A percentile compares a stretch with the other conserved stretches of the same genome.
Evolutionary conservation across 345 rosid genomes (phyloP).

Genomic region (Citrus sinensis): DNA sequence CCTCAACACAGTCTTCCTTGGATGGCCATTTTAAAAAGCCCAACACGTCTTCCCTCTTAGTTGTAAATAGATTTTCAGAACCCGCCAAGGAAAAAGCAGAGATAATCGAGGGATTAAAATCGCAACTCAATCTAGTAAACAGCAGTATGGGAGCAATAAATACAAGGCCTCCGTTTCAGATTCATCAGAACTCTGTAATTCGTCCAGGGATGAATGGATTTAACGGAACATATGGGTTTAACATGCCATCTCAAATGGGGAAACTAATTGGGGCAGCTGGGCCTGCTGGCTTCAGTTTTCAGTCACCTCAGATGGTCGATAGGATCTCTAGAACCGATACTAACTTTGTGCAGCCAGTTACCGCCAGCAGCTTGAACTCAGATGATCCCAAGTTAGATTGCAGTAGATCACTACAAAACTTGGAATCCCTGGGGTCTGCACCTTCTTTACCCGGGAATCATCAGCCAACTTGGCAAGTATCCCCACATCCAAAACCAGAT

Average conservation of each 20-base stretch:
- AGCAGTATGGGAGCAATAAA: constrained; percentile 18
- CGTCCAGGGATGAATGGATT: constrained; percentile 41
- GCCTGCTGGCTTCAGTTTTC: constrained; percentile 30
- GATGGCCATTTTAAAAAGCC: constrained; percentile 16
- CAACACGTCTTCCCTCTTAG: constrained; percentile 14
- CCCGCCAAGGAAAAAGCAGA: constrained; percentile 20
- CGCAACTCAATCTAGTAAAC: constrained; percentile 10
- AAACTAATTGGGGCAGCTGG: constrained; percentile 25
- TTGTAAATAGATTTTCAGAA: constrained; percentile 23
- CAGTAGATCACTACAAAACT: constrained; percentile 9
- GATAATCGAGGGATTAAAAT: constrained; percentile 19
- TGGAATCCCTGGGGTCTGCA: constrained; percentile 7
- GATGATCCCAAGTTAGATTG: constrained; percentile 22
- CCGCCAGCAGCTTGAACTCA: constrained; percentile 6
- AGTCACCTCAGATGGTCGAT: constrained; percentile 26
- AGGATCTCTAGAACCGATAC: constrained; percentile 18
- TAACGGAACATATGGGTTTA: constrained; percentile 33
- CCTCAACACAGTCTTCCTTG: constrained; percentile 11
- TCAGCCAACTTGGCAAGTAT: constrained; percentile 18
- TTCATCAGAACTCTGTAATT: constrained; percentile 16
- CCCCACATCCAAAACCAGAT: constrained; percentile 20
- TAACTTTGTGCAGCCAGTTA: constrained; percentile 18
- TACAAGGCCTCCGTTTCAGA: constrained; percentile 28
- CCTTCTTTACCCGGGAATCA: constrained; percentile 9
- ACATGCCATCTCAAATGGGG: constrained; percentile 33